Base-by-base conservation (phyloP, 2,329 filamentous ascomycete species). In the Stylonectria norvegica region DNA sequence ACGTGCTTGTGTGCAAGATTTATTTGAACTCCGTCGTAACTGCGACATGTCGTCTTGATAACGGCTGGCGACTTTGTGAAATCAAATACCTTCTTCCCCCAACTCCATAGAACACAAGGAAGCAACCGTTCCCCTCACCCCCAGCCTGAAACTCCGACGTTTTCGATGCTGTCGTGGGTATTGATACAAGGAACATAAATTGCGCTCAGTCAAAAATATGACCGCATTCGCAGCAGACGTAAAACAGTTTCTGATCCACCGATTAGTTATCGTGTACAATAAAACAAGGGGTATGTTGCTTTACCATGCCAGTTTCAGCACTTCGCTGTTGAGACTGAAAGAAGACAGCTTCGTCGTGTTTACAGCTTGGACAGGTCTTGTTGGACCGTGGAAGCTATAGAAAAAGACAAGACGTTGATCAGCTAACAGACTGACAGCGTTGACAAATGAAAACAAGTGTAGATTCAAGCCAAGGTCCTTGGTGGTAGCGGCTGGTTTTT, bases 311-410 rank as follows among this genome's bases (percentile, higher is more conserved):
- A 31, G 93, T 98, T 67, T 97, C 90, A 34, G 89, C 88, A 55
- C 86, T 95, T 68, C 93, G 86, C 72, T 97, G 90, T 65, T 98
- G 93, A 47, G 90, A 96, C 72, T 98, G 93, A 74, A 98, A 98
- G 72, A 95, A 98, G 45, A 98, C 94, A 32, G 90, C 89, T 69
- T 97, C 90, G 55, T 82, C 81, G 65, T 93, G 86, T 52, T 79
- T 77, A 74, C 94, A 98, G 55, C 75, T 78, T 37, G 89, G 89
- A 70, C 93, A 98, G 45, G 78, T 77, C 69, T 86, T 89, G 64
- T 89, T 87, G 57, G 89, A 84, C 59, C 90, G 85, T 50, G 93
- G 93, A 65, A 97, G 86, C 90, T 96, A 79, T 62, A 75, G 56
- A 49, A 56, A 55, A 59, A 60, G 59, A 53, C 31, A 54, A 64